A percentile compares a stretch with the other conserved stretches of the same genome.
Evolutionary conservation across 768 basidiomycete species (phyloP).

Genomic region (Leccinum olivaceopallidum): DNA sequence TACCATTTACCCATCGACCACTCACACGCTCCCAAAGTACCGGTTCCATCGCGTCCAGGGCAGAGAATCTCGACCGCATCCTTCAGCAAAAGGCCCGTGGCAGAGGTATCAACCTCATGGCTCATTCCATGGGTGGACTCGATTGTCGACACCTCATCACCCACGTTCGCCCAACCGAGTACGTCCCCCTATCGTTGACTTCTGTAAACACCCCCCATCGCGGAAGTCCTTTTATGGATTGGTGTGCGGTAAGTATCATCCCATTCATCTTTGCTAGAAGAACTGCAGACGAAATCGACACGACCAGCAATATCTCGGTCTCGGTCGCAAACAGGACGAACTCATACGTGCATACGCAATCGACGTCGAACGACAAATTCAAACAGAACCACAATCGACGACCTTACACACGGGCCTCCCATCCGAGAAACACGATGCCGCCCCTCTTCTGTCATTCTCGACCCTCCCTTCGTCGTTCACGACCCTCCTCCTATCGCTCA

Average conservation of each 20-base stretch:
- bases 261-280: slow-evolving; percentile 5
- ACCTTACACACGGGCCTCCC: slow-evolving; percentile 1
- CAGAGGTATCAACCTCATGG: slow-evolving; percentile 87
- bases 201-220: slow-evolving; percentile 92
- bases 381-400: neutral
- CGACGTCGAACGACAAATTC: neutral
- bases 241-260: slow-evolving; percentile 73
- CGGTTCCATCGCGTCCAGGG: slow-evolving; percentile 83
- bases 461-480: slow-evolving; percentile 83
- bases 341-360: slow-evolving; percentile 4
- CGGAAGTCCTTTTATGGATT: slow-evolving; percentile 99
- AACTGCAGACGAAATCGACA: slow-evolving; percentile 19
- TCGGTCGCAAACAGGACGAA: slow-evolving; percentile 61
- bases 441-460: slow-evolving; percentile 51
- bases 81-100: slow-evolving; percentile 67
- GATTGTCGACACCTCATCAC: slow-evolving; percentile 94
- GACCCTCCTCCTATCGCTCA: slow-evolving; percentile 79
- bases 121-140: slow-evolving; percentile 97
- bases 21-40: slow-evolving; percentile 53
- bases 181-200: slow-evolving; percentile 84
- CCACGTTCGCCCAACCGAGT: slow-evolving; percentile 77
- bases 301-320: slow-evolving; percentile 82
- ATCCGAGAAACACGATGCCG: slow-evolving; percentile 31
- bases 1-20: neutral
- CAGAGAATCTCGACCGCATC: slow-evolving; percentile 70